Evolutionary conservation across 495 filamentous ascomycete species (phyloP), one percentile per base, ranked within the genome.

Genomic region (Tuber aestivum): DNA sequence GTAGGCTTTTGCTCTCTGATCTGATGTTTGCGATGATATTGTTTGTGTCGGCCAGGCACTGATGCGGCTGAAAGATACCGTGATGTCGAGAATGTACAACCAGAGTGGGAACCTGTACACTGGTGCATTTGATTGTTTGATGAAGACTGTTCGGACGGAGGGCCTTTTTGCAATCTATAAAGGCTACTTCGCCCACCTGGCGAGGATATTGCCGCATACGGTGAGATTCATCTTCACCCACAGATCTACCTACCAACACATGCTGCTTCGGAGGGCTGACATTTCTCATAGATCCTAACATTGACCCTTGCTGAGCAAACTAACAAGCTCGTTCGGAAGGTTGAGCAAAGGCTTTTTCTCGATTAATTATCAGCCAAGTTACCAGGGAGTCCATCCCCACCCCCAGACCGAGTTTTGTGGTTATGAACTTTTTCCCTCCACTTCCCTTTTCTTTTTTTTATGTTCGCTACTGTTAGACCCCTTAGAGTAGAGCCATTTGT

Each of bases 81-180:
- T 99, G 85, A 99, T 99, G 95, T 94, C 92, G 71, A 91, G 95
- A 45, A 92, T 99, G 88, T 99, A 99, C 86, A 99, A 99, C 86
- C 95, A 99, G 85, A 95, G 94, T 73, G 95, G 95, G 41, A 97
- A 97, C 83, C 89, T 98, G 7, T 99, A 99, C 86, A 90, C 88
- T 77, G 91, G 94, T 73, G 93, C 94, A 0, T 93, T 95, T 76
- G 95, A 99, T 85, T 99, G 95, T 84, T 84, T 97, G 68, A 89
- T 87, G 82, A 94, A 97, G 86, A 99, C 95, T 0, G 87, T 99
- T 79, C 89, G 89, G 82, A 97, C 93, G 0, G 95, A 99, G 83
- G 95, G 95, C 37, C 78, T 97, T 40, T 83, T 98, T 41, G 95
- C 95, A 74, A 95, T 99, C 70, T 99, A 99, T 86, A 99, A 99